Percentiles rank a stretch among this genome's conserved stretches.
Conservation (phyloP, 306 rosid species). For the Begonia fuchsioides region DNA sequence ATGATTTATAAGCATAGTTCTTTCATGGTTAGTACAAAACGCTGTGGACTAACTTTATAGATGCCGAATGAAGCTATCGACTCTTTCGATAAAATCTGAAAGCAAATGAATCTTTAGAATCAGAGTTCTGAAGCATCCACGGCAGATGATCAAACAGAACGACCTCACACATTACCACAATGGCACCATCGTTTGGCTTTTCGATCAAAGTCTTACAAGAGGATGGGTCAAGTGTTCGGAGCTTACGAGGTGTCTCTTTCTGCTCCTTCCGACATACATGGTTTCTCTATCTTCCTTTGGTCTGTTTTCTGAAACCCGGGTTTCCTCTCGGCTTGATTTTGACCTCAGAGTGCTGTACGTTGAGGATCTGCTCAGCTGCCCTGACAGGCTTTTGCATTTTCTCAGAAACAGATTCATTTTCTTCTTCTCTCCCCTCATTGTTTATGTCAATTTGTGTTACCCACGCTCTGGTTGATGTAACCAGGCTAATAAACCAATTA, state of each 20-base stretch:
- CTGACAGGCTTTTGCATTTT: constrained; percentile 82
- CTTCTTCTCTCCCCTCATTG: constrained; percentile 28
- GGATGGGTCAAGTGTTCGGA: constrained; percentile 56
- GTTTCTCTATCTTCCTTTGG: constrained; percentile 14
- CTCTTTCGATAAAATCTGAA: too few relatives aligned
- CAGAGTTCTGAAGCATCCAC: constrained; percentile 85
- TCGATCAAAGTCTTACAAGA: constrained; percentile 46
- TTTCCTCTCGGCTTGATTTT: constrained; percentile 44
- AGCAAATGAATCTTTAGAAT: constrained; percentile 68
- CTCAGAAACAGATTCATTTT: constrained; percentile 52
- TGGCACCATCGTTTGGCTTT: constrained; percentile 24
- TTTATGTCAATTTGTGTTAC: too few relatives aligned
- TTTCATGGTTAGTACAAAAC: too few relatives aligned
- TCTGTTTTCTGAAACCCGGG: constrained; percentile 14
- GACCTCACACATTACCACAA: constrained; percentile 66
- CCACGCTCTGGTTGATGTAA: too few relatives aligned
- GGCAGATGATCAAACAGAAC: too few relatives aligned
- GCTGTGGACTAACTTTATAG: too few relatives aligned
- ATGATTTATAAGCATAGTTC: too few relatives aligned
- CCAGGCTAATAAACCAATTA: too few relatives aligned
- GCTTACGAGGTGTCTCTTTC: constrained; percentile 54
- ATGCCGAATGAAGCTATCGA: too few relatives aligned
- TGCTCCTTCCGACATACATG: constrained; percentile 64
- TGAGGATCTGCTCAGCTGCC: constrained; percentile 63
- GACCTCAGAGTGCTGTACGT: constrained; percentile 61